Evolutionary conservation across 2,329 filamentous ascomycete species (phyloP), one percentile per base, ranked within the genome.

Genomic region (Dactylellina leptospora): DNA sequence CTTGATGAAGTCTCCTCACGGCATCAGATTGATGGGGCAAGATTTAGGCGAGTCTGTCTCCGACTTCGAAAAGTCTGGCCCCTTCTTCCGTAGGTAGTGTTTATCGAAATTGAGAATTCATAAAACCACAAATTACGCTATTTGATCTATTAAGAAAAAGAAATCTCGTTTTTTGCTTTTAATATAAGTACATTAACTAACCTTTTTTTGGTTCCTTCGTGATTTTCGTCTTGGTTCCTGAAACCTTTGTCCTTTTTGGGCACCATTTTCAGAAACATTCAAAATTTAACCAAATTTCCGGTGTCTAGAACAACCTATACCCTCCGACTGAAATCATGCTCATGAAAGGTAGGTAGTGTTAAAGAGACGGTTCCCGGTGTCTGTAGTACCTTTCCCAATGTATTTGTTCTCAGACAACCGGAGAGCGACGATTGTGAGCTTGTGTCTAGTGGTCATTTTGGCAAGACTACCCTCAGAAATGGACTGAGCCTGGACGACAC

Each of bases 351-450:
- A 78, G 2, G 82, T 84, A 0, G 84, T 87, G 76, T 87, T 87
- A 76, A 87, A 88, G 1, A 88, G 78, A 3, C 85, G 81, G 73
- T 87, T 83, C 0, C 85, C 85, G 0, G 85, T 88, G 75, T 89
- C 86, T 0, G 84, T 87, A 0, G 48, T 76, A 47, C 18, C 44
- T n/a, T 47, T 23, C 27, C 20, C n/a, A n/a, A 27, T 33, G 10
- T 27, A 42, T 20, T 40, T n/a, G 18, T 27, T 20, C 16, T 25
- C 44, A 47, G 44, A 47, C 20, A 47, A 47, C n/a, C 22, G 81
- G 40, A 89, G 80, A 0, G 85, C 80, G 33, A 87, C 80, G 13
- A 88, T 38, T 11, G 74, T 78, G 10, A 85, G 53, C 16, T 42
- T 42, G 9, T 42, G 8, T 6, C 79, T 77, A 10, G 40, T 18